Conservation (phyloP, 176 grass and related monocot species). For the Dactylis glomerata region DNA sequence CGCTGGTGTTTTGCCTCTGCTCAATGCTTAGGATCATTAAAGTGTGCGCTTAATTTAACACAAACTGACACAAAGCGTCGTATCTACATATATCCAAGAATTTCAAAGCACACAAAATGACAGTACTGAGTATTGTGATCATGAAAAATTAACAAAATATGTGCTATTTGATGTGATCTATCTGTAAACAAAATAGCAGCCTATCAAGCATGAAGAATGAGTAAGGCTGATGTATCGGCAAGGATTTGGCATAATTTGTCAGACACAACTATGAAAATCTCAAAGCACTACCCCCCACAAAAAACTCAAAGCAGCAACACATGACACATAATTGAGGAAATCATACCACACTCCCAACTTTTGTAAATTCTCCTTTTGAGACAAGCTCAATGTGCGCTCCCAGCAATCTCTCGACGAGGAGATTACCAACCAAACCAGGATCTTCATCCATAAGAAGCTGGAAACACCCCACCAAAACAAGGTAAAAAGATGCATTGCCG, state of each 20-base stretch:
- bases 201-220: background rate
- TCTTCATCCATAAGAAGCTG: constrained; percentile 77
- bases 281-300: background rate
- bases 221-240: background rate
- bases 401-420: constrained; percentile 75
- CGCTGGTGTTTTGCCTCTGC: no score
- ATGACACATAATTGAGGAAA: background rate
- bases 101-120: background rate
- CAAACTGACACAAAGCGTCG: background rate
- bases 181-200: background rate
- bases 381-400: constrained; percentile 89
- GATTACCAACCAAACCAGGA: constrained; percentile 88
- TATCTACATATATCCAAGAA: background rate
- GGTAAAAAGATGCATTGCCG: background rate
- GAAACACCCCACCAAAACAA: constrained; percentile 25
- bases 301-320: background rate
- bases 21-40: no score
- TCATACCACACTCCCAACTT: constrained; percentile 74
- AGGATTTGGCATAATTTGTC: background rate
- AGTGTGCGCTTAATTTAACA: no score
- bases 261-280: background rate
- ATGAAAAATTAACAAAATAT: background rate
- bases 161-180: background rate
- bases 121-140: background rate
- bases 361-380: constrained; percentile 77